Evolutionary conservation across 805 yeast species (phyloP).

Genomic region (Kuraishia piskuri): DNA sequence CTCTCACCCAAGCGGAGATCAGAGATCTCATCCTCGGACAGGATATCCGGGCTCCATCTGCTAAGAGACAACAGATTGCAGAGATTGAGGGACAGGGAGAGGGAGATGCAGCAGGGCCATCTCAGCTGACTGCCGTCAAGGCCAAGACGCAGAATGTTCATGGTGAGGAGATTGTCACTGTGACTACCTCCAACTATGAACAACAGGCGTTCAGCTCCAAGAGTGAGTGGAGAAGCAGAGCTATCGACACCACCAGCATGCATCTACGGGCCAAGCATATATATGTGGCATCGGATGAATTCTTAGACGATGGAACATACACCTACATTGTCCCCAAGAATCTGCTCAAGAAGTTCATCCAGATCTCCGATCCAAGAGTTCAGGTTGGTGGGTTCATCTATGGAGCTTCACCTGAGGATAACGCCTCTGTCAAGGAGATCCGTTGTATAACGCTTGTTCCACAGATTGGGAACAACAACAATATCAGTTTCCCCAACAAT

Average conservation of each 20-base stretch:
- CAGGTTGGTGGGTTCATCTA: constrained; percentile 78
- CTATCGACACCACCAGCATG: constrained; percentile 67
- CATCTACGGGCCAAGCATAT: constrained; percentile 69
- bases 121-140: constrained; percentile 66
- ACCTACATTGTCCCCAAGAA: constrained; percentile 83
- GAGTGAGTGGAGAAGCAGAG: constrained; percentile 86
- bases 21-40: constrained; percentile 93
- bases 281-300: constrained; percentile 61
- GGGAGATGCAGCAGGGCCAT: constrained; percentile 30
- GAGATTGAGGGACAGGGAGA: constrained; percentile 50
- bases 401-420: constrained; percentile 73
- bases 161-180: constrained; percentile 93
- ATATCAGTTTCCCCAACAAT: constrained; percentile 50
- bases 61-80: constrained; percentile 74
- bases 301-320: constrained; percentile 37
- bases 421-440: constrained; percentile 69
- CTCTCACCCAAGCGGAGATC: constrained; percentile 88
- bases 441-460: constrained; percentile 73
- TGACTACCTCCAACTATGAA: constrained; percentile 84
- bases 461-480: constrained; percentile 68
- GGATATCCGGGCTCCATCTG: constrained; percentile 85
- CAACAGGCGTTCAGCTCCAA: constrained; percentile 75
- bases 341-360: constrained; percentile 65
- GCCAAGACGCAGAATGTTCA: constrained; percentile 84
- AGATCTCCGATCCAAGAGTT: constrained; percentile 69